These are phyloP conservation scores for Venturia oleaginea DNA, from an alignment of 2,329 filamentous ascomycete genomes.

Conservation along the genomic window DNA sequence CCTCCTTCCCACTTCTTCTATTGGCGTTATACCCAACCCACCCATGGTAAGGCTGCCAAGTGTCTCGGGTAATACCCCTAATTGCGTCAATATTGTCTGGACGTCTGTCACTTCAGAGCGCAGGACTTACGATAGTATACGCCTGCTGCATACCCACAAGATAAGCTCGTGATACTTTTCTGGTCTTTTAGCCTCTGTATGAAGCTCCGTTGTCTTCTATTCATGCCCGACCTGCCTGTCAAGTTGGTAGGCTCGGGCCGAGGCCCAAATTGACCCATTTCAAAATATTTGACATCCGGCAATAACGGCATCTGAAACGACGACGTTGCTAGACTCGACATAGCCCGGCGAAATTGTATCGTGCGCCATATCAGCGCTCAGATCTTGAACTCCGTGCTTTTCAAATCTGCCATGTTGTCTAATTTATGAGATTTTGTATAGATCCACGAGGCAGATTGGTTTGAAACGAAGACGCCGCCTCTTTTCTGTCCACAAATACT, in stretches of 20 bases:
- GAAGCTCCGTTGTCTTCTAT: slow-evolving; percentile 13
- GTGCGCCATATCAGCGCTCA: too few relatives aligned
- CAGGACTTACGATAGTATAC: slow-evolving; percentile 22
- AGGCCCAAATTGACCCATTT: neutral
- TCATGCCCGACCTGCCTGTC: neutral
- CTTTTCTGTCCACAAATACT: neutral
- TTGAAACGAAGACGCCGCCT: neutral
- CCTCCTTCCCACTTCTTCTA: too few relatives aligned
- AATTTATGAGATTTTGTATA: neutral
- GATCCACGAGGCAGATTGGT: neutral
- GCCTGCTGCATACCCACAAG: slow-evolving; percentile 34
- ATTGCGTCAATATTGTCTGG: too few relatives aligned
- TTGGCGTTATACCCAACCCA: too few relatives aligned
- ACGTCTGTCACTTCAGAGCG: too few relatives aligned
- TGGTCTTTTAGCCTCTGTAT: slow-evolving; percentile 23
- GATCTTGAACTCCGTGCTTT: too few relatives aligned
- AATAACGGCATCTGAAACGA: neutral
- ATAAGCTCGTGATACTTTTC: slow-evolving; percentile 26
- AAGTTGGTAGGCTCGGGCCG: neutral
- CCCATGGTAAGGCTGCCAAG: too few relatives aligned
- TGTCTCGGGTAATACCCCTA: too few relatives aligned
- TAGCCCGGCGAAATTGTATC: neutral
- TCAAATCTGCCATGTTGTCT: too few relatives aligned
- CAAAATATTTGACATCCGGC: neutral
- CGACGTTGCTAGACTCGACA: neutral